Percentiles rank a stretch among this genome's conserved stretches.
Conservation (phyloP, 2,329 filamentous ascomycete species). For the Botrytis deweyae region DNA sequence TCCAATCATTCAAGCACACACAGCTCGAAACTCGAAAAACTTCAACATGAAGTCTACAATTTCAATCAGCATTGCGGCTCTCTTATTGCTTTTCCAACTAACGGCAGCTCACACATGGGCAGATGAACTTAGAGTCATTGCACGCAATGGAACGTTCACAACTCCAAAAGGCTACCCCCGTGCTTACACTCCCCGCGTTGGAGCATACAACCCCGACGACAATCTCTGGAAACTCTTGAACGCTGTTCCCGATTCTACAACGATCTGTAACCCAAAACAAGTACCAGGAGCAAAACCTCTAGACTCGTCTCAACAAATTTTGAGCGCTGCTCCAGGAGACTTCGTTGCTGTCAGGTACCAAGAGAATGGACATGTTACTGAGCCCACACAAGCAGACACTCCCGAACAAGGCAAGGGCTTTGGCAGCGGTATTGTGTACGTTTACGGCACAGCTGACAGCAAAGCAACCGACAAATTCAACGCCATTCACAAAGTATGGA, state of each 20-base stretch:
- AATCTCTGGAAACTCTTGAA: constrained; percentile 6
- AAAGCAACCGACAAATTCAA: constrained; percentile 52
- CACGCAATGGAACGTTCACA: constrained; percentile 69
- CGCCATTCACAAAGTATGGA: constrained; percentile 76
- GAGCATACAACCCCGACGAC: not conserved
- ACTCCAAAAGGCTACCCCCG: constrained; percentile 73
- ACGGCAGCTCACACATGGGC: constrained; percentile 62
- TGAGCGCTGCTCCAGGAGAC: constrained; percentile 56
- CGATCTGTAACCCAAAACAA: constrained; percentile 6
- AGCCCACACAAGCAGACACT: constrained; percentile 47
- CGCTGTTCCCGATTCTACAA: not conserved
- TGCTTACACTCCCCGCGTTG: constrained; percentile 58
- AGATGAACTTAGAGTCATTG: constrained; percentile 71
- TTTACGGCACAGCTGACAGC: constrained; percentile 68
- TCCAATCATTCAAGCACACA: constrained; percentile 5
- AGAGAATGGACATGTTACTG: constrained; percentile 75
- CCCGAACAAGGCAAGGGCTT: constrained; percentile 48
- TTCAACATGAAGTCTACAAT: constrained; percentile 19
- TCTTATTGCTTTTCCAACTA: constrained; percentile 28
- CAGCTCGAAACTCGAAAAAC: constrained; percentile 17
- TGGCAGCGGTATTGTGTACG: constrained; percentile 69
- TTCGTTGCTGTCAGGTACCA: constrained; percentile 65
- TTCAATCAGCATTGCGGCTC: constrained; percentile 22
- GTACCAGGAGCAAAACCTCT: not conserved
- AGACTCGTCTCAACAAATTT: constrained; percentile 20